Base-by-base conservation (phyloP, 305 asterid genomes). In the Caryopteris hybrid region DNA sequence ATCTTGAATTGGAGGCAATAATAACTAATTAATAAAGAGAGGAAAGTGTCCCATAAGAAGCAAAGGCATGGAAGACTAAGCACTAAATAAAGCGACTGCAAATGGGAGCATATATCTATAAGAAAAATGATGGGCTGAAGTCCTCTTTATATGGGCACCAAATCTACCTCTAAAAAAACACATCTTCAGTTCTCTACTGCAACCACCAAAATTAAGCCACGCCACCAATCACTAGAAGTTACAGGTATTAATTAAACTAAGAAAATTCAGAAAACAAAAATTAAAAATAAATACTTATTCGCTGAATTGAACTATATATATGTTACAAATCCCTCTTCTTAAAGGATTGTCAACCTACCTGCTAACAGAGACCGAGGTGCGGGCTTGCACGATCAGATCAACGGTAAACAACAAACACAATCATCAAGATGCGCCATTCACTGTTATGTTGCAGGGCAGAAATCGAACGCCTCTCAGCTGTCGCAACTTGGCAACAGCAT, bases 271-370 rank as follows among this genome's bases (percentile, higher is more conserved):
- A 60, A 17, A 11, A 33, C 10, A 33, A 23, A n/a, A 57, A 47
- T 61, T 6, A 9, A 11, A 79, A 72, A 72, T 41, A 58, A 56
- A 70, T 60, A 74, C 83, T 86, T 87, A 78, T 83, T 89, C 76
- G 81, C 90, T 77, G 84, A 81, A 81, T 76, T 79, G 80, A 79
- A 76, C 96, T 75, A 83, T 85, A 83, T 83, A 56, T 65, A 90
- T 86, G 95, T 80, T 87, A 89, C 96, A 92, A 74, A 87, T 79
- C 2, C 4, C 78, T 91, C 79, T 73, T 55, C 75, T 68, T 33
- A 59, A 66, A 81, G 92, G 91, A 83, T 79, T 76, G 76, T 81
- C 84, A 74, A 76, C 81, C 90, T 85, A 89, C 95, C 79, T 73
- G 81, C 85, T 80, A 81, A 74, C 70, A 66, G 51, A 42, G 59